Base-by-base conservation (phyloP, 176 grass and related monocot species). In the Triticum timopheevii region DNA sequence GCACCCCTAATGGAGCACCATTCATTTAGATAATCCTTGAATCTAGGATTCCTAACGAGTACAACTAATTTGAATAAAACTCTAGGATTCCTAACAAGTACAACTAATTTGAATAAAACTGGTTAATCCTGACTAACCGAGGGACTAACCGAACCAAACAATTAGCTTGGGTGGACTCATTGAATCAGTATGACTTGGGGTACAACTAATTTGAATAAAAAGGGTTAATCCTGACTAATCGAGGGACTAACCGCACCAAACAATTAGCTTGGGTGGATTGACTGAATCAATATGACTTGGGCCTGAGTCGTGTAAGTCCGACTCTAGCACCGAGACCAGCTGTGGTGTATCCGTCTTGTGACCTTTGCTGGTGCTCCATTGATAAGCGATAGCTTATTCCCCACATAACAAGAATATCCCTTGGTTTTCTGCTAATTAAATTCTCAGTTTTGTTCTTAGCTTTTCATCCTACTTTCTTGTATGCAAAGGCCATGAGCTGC, bases 381-480 rank as follows among this genome's bases (percentile, higher is more conserved):
- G 20, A 40, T 34, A 71, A 20, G 69, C 38, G 69, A 40, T 38
- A 40, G 69, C 71, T 74, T 23, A 45, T n/a, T 47, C n/a, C 38
- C 2, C 40, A 74, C 39, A 74, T 23, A 47, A 28, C 22, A 52
- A 61, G 27, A 3, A 45, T 78, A 10, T 24, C 44, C 33, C n/a
- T 54, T 2, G 59, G 24, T 36, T 50, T 74, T 90, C 30, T 69
- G 72, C 17, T 87, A 49, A 8, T 24, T 24, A 49, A 30, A 62
- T 84, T 58, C 24, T 5, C 24, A 30, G 19, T 63, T 84, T 75
- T 6, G 19, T 45, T 76, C 12, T 13, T 84, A 84, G n/a, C 17
- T 33, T 73, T 79, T 86, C 7, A 47, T 76, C 27, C 54, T 90
- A 13, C 20, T 78, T 83, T 73, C 22, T 76, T 84, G 36, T 80